phyloP scores from a whole-genome alignment of 228 moss, liverwort and hornwort genomes.

The Sphagnum fallax region DNA sequence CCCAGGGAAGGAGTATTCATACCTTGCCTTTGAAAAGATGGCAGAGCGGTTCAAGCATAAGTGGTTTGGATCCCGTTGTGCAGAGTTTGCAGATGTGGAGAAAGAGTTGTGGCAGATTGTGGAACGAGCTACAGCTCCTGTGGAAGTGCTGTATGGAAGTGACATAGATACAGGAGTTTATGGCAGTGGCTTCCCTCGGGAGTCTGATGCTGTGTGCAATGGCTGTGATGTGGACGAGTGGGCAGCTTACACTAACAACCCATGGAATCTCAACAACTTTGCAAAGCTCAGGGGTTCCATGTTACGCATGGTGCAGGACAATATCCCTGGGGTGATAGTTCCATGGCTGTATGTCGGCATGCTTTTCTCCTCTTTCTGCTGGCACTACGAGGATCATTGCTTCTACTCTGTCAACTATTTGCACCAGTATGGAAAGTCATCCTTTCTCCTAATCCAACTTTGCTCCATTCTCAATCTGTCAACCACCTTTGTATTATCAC shows the following conservation, averaged over 20 bases:
- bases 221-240: conserved; percentile 62
- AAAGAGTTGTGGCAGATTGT: conserved; percentile 95
- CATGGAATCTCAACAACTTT: conserved; percentile 98
- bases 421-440: conserved; percentile 50
- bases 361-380: conserved; percentile 98
- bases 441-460: no score
- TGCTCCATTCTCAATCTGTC: no score
- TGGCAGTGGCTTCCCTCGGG: conserved; percentile 91
- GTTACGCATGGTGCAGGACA: conserved; percentile 93
- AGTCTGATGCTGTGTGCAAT: conserved; percentile 62
- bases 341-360: conserved; percentile 99
- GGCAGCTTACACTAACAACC: conserved; percentile 53
- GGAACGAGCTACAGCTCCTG: conserved; percentile 85
- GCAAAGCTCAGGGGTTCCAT: conserved; percentile 93
- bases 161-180: conserved; percentile 86
- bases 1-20: conserved; percentile 86
- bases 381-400: conserved; percentile 99
- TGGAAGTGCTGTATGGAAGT: conserved; percentile 94
- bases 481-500: no score
- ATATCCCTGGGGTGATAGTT: conserved; percentile 96
- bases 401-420: conserved; percentile 97
- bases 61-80: conserved; percentile 68
- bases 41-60: conserved; percentile 92
- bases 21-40: conserved; percentile 87
- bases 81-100: conserved; percentile 64